Percentiles rank a stretch among this genome's conserved stretches.
Evolutionary conservation across 2,329 filamentous ascomycete genomes (phyloP).

Genomic region (Trichoderma breve): DNA sequence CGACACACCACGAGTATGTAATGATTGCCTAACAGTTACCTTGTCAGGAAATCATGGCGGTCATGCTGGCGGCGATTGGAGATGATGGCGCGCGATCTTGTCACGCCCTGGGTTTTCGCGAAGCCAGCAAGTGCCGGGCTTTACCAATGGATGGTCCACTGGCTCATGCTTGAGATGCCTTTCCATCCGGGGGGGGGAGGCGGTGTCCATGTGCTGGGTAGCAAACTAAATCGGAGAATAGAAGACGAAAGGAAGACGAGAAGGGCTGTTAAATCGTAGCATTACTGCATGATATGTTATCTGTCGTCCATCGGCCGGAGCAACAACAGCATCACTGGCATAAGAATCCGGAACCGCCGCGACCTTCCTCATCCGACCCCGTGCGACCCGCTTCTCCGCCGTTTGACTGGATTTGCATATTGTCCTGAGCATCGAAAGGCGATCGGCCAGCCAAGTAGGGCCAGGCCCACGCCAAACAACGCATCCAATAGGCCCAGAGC

Average conservation of each 20-base stretch:
- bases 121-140: neutral
- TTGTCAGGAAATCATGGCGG: neutral
- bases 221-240: neutral
- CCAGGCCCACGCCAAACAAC: neutral
- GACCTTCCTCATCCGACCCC: conserved; percentile 20
- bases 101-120: neutral
- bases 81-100: neutral
- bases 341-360: neutral
- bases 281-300: neutral
- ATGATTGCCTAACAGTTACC: conserved; percentile 21
- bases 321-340: neutral
- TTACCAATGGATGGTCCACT: neutral
- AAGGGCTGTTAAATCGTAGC: neutral
- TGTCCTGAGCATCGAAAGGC: neutral
- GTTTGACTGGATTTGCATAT: conserved; percentile 4
- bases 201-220: neutral
- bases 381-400: conserved; percentile 16
- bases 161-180: neutral
- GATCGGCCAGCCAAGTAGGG: neutral
- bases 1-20: conserved; percentile 14
- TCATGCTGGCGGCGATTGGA: neutral
- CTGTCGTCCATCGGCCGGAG: neutral
- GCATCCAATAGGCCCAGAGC: neutral
- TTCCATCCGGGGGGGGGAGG: neutral
- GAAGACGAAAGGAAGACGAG: neutral